These are phyloP conservation scores for Sclerotinia glacialis DNA, from an alignment of 2,329 filamentous ascomycete genomes.

Conservation along the genomic window DNA sequence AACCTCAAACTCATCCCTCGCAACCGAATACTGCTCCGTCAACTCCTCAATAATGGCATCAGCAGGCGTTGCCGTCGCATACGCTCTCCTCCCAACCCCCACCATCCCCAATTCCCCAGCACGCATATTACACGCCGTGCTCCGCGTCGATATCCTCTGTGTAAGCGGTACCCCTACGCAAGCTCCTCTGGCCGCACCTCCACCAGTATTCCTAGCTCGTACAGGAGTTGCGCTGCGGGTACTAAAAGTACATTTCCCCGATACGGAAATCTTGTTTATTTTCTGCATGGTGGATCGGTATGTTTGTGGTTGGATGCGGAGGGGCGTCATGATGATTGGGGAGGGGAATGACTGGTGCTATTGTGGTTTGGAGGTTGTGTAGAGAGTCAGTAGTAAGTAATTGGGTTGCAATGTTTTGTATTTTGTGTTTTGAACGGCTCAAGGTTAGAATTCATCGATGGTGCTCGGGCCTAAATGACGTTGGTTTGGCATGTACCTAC, in stretches of 20 bases:
- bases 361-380: no score
- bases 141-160: not conserved
- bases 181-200: not conserved
- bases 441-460: not conserved
- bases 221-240: not conserved
- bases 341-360: not conserved
- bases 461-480: constrained; percentile 6
- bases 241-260: no score
- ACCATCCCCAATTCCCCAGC: no score
- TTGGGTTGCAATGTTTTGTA: no score
- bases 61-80: not conserved
- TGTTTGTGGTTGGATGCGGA: not conserved
- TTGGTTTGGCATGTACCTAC: not conserved
- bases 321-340: not conserved
- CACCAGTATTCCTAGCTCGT: not conserved
- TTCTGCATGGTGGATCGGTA: not conserved
- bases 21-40: constrained; percentile 39
- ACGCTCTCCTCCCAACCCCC: not conserved
- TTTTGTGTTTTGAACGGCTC: not conserved
- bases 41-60: constrained; percentile 15
- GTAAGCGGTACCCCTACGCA: not conserved
- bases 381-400: not conserved
- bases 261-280: not conserved
- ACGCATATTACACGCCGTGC: not conserved
- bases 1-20: constrained; percentile 47